phyloP scores from a whole-genome alignment of 2,329 filamentous ascomycete genomes.

The Alternaria dauci region DNA sequence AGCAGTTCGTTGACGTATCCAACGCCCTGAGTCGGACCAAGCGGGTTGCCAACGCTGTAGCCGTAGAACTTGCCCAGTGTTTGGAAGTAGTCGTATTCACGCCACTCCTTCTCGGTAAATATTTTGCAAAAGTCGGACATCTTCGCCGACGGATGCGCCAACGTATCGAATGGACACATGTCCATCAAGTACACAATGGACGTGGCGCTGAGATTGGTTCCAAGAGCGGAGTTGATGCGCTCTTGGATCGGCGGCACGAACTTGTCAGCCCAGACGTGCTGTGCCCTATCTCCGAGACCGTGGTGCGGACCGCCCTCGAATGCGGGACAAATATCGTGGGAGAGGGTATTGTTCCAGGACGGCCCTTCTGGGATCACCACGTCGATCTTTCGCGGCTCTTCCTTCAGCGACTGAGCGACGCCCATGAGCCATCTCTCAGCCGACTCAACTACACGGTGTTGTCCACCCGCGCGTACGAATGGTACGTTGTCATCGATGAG shows the following conservation, averaged over 20 bases:
- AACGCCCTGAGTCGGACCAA: slow-evolving; percentile 85
- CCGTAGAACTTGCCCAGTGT: slow-evolving; percentile 86
- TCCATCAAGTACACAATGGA: slow-evolving; percentile 84
- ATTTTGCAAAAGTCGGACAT: slow-evolving; percentile 78
- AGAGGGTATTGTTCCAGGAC: slow-evolving; percentile 81
- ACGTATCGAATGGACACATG: slow-evolving; percentile 83
- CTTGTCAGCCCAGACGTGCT: slow-evolving; percentile 65
- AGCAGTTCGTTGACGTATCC: slow-evolving; percentile 90
- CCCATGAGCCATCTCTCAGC: slow-evolving; percentile 79
- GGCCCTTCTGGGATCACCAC: slow-evolving; percentile 73
- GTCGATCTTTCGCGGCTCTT: slow-evolving; percentile 53
- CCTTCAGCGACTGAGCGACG: slow-evolving; percentile 66
- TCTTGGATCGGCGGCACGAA: slow-evolving; percentile 74
- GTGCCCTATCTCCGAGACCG: slow-evolving; percentile 59
- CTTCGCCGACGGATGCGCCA: slow-evolving; percentile 62
- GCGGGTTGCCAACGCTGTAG: slow-evolving; percentile 76
- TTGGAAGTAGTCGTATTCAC: slow-evolving; percentile 80
- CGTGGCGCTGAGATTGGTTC: slow-evolving; percentile 68
- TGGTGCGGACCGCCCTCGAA: slow-evolving; percentile 71
- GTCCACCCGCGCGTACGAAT: slow-evolving; percentile 76
- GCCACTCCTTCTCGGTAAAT: slow-evolving; percentile 78
- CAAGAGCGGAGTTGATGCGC: slow-evolving; percentile 74
- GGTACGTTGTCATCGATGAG: slow-evolving; percentile 68
- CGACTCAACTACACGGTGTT: slow-evolving; percentile 76
- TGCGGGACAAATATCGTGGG: slow-evolving; percentile 73